phyloP scores from a whole-genome alignment of 2,329 filamentous ascomycete genomes.

The Clarireedia sp. region DNA sequence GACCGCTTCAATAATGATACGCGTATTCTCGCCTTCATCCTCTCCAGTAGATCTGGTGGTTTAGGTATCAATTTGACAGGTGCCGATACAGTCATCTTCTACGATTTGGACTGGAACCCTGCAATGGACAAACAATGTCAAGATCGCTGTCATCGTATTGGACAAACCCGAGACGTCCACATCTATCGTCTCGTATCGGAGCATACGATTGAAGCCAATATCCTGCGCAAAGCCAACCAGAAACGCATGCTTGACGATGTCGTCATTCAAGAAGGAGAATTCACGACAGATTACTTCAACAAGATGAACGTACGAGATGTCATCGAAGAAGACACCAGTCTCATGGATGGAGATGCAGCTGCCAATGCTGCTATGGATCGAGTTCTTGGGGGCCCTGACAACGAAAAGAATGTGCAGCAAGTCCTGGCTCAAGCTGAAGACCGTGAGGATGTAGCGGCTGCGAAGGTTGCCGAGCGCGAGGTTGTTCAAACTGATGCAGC shows the following conservation, averaged over 20 bases:
- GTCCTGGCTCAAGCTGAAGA: slow-evolving; percentile 89
- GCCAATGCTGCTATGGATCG: slow-evolving; percentile 79
- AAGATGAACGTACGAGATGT: slow-evolving; percentile 64
- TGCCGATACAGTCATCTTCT: slow-evolving; percentile 96
- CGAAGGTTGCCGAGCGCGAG: slow-evolving; percentile 81
- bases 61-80: slow-evolving; percentile 95
- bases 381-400: slow-evolving; percentile 56
- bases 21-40: slow-evolving; percentile 88
- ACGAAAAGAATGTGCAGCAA: slow-evolving; percentile 57
- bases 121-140: slow-evolving; percentile 99
- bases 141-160: slow-evolving; percentile 93
- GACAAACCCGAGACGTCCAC: slow-evolving; percentile 93
- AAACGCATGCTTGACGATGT: slow-evolving; percentile 98
- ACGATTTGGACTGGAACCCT: slow-evolving; percentile 98
- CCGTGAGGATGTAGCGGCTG: slow-evolving; percentile 81
- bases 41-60: slow-evolving; percentile 89
- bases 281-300: slow-evolving; percentile 94
- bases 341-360: slow-evolving; percentile 59
- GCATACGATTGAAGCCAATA: slow-evolving; percentile 96
- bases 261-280: slow-evolving; percentile 95
- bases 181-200: slow-evolving; percentile 93
- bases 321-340: slow-evolving; percentile 44
- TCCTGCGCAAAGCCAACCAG: slow-evolving; percentile 90
- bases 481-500: slow-evolving; percentile 75
- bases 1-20: slow-evolving; percentile 95